phyloP scores from a whole-genome alignment of 83 land plant species.

The Thuja plicata region DNA sequence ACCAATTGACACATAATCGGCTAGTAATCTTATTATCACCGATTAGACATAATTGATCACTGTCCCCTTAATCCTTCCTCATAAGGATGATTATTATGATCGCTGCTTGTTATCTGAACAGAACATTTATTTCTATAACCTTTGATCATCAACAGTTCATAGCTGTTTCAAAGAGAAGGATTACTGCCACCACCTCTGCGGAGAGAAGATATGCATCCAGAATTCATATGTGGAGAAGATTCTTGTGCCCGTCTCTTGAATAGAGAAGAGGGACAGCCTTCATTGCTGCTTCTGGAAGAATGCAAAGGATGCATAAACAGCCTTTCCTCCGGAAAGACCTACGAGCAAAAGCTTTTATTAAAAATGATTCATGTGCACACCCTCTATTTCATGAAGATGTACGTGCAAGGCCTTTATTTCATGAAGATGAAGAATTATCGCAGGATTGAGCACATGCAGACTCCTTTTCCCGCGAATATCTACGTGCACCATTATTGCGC shows the following conservation, averaged over 20 bases:
- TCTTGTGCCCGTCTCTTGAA: not conserved
- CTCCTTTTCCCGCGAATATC: not conserved
- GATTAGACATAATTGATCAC: no score
- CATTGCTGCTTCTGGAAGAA: slow-evolving; percentile 2
- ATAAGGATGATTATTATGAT: no score
- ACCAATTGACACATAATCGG: no score
- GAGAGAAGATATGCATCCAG: not conserved
- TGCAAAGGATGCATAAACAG: slow-evolving; percentile 3
- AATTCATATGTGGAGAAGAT: not conserved
- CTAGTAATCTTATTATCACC: no score
- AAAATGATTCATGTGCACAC: not conserved
- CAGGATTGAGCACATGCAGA: not conserved
- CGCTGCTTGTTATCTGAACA: no score
- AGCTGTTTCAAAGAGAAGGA: not conserved
- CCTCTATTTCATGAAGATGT: not conserved
- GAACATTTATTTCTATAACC: no score
- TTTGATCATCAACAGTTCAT: not conserved
- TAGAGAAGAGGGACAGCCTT: slow-evolving; percentile 2
- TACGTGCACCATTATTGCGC: not conserved
- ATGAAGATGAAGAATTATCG: not conserved
- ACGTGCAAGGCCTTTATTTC: not conserved
- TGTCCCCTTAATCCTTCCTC: no score
- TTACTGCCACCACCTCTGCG: not conserved
- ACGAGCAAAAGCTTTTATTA: not conserved
- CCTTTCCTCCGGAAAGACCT: not conserved